Conservation (phyloP, 2,329 filamentous ascomycete species). For the Xylogone sp. region DNA sequence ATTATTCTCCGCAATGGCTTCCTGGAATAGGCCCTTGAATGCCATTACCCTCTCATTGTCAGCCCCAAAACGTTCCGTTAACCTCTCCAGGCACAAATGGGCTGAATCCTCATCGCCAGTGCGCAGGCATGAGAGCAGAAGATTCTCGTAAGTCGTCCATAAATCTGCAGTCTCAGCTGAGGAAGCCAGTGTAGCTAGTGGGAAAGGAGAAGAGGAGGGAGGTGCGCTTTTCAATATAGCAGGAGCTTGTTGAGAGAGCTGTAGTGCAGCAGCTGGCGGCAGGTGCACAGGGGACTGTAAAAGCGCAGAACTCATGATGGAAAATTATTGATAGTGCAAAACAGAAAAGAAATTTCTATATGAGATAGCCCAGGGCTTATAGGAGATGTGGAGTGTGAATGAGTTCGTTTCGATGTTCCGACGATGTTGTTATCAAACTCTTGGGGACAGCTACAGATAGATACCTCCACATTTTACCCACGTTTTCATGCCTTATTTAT, state of each 20-base stretch:
- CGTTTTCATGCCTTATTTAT: neutral
- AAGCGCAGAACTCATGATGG: conserved; percentile 47
- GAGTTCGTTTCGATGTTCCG: neutral
- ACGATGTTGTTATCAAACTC: neutral
- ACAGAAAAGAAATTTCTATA: neutral
- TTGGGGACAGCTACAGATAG: neutral
- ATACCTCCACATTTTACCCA: neutral
- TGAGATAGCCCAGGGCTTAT: too few relatives aligned
- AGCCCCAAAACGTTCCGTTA: conserved; percentile 76
- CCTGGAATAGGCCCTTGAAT: conserved; percentile 76
- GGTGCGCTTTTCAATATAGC: conserved; percentile 50
- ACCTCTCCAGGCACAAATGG: conserved; percentile 66
- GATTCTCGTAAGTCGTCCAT: conserved; percentile 84
- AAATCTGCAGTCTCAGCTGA: conserved; percentile 70
- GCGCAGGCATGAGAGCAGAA: conserved; percentile 78
- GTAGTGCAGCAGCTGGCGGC: conserved; percentile 50
- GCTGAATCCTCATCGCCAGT: conserved; percentile 80
- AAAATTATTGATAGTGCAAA: neutral
- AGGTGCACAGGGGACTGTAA: conserved; percentile 55
- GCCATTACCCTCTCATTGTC: conserved; percentile 85
- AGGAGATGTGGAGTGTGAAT: neutral
- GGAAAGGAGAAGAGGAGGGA: conserved; percentile 51
- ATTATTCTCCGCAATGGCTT: conserved; percentile 69
- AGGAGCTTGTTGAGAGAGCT: conserved; percentile 59
- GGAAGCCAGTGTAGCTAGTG: conserved; percentile 49